A percentile compares a stretch with the other conserved stretches of the same genome.
Evolutionary conservation across 1,139 yeast genomes (phyloP).

Genomic region (Geotrichum restrictum): DNA sequence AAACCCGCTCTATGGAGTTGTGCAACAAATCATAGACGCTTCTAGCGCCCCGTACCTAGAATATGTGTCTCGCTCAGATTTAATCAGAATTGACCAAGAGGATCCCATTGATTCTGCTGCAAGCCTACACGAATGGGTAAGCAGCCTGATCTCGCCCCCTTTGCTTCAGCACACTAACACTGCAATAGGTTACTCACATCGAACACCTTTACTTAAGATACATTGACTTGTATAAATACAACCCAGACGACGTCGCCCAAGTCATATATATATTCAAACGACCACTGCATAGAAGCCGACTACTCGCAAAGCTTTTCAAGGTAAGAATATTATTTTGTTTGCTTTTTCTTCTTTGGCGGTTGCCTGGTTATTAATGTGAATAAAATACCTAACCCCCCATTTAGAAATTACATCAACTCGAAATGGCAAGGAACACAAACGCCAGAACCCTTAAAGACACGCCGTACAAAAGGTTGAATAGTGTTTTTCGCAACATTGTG

Average conservation of each 20-base stretch:
- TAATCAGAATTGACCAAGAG: background rate
- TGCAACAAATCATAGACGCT: constrained; percentile 8
- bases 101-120: background rate
- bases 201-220: constrained; percentile 28
- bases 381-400: background rate
- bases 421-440: background rate
- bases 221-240: constrained; percentile 35
- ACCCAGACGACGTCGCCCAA: constrained; percentile 37
- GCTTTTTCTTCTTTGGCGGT: too few species aligned
- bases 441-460: background rate
- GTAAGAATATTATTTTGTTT: constrained; percentile 14
- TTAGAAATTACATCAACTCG: constrained; percentile 8
- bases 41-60: constrained; percentile 3
- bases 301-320: constrained; percentile 34
- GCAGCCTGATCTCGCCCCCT: background rate
- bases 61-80: background rate
- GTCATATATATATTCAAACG: constrained; percentile 40
- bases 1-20: background rate
- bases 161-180: background rate
- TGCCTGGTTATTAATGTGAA: too few species aligned
- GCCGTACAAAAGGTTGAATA: background rate
- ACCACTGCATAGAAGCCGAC: constrained; percentile 43
- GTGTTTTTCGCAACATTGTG: constrained; percentile 22
- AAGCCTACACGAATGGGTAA: constrained; percentile 12
- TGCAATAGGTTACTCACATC: constrained; percentile 2